Percentiles rank a stretch among this genome's conserved stretches.
These are phyloP conservation scores for Colletotrichum sp. DNA, from an alignment of 2,329 filamentous ascomycete species.

Conservation along the genomic window DNA sequence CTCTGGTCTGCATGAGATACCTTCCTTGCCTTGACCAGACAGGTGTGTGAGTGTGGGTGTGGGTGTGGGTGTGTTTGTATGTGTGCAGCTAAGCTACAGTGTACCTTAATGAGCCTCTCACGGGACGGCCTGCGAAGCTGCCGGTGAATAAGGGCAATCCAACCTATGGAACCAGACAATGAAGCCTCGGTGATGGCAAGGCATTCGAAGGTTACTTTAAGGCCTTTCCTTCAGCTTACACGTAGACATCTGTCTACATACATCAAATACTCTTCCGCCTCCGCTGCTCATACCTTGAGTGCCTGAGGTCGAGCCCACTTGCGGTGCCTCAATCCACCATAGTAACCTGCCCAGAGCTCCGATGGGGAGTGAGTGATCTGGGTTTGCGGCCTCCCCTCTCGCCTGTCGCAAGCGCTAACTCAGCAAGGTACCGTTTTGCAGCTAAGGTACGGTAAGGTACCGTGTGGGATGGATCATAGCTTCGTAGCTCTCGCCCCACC, in stretches of 20 bases:
- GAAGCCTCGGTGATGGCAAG: not conserved
- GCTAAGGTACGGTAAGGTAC: not conserved
- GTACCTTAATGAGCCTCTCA: not conserved
- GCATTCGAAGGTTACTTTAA: not conserved
- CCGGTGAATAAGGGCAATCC: not conserved
- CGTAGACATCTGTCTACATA: not conserved
- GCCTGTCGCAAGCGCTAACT: not conserved
- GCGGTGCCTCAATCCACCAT: not conserved
- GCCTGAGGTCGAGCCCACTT: not conserved
- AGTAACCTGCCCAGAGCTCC: not conserved
- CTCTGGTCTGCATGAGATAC: not conserved
- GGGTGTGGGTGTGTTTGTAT: not conserved
- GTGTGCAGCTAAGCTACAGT: not conserved
- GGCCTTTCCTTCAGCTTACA: not conserved
- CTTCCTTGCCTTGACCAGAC: not conserved
- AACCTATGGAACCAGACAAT: not conserved
- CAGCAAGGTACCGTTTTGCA: not conserved
- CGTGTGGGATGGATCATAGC: not conserved
- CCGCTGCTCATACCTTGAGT: not conserved
- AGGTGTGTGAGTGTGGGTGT: not conserved
- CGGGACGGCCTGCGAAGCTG: not conserved
- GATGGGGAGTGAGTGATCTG: not conserved
- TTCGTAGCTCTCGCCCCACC: not conserved
- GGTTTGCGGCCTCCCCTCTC: not conserved
- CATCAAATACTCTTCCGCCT: not conserved